Percentiles rank a stretch among this genome's conserved stretches.
These are phyloP conservation scores for Tuber magnatum DNA, from an alignment of 495 filamentous ascomycete species.

Conservation along the genomic window DNA sequence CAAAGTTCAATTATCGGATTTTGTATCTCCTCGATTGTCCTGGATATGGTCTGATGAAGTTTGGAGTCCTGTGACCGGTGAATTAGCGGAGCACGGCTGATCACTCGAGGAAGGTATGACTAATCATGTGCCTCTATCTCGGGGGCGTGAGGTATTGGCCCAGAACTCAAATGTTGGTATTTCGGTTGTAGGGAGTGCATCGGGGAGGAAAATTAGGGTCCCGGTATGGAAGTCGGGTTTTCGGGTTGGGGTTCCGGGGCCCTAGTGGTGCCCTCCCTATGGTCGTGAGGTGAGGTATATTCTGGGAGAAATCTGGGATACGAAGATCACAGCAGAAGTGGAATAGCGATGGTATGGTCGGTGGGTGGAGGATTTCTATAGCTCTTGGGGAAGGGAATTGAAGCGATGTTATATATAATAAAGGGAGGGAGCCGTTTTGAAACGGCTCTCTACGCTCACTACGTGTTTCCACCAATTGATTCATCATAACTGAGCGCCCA, in stretches of 20 bases:
- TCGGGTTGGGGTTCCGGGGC: not conserved
- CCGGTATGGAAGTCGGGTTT: not conserved
- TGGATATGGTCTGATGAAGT: not conserved
- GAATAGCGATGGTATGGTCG: not conserved
- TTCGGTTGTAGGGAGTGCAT: not conserved
- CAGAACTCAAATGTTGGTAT: not conserved
- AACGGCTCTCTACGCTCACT: not conserved
- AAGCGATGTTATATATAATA: not conserved
- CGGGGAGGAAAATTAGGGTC: not conserved
- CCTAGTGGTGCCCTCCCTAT: not conserved
- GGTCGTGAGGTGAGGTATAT: not conserved
- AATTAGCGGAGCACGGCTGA: not conserved
- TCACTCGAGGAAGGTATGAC: not conserved
- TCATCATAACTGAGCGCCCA: not conserved
- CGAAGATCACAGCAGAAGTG: not conserved
- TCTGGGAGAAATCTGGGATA: not conserved
- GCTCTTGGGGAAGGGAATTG: not conserved
- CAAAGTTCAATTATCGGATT: not conserved
- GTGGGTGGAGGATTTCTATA: not conserved
- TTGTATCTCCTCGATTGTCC: not conserved
- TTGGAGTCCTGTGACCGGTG: not conserved
- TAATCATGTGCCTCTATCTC: not conserved
- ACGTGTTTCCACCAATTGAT: constrained; percentile 1
- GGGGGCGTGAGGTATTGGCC: not conserved
- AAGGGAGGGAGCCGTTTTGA: not conserved